A percentile compares a stretch with the other conserved stretches of the same genome.
Conservation (phyloP, 2,329 filamentous ascomycete genomes). For the Cercospora sojina region DNA sequence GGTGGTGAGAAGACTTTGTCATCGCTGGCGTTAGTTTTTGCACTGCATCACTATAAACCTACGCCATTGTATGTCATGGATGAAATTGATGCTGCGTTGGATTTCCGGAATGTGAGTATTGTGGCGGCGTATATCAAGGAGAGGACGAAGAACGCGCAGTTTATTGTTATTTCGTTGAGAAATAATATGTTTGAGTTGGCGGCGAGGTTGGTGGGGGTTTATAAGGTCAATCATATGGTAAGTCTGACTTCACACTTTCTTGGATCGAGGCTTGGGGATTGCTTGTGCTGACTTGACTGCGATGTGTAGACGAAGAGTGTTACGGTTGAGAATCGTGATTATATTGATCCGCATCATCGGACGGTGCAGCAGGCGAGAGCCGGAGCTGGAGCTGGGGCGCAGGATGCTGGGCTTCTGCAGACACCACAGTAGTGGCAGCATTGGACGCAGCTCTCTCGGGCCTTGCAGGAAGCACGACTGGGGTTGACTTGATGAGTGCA, state of each 20-base stretch:
- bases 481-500: background rate
- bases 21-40: conserved; percentile 93
- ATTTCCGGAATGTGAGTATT: conserved; percentile 97
- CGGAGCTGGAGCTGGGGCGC: background rate
- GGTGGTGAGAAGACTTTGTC: conserved; percentile 97
- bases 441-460: background rate
- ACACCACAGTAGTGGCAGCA: conserved; percentile 1
- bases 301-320: conserved; percentile 51
- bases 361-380: conserved; percentile 8
- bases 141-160: conserved; percentile 97
- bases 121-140: conserved; percentile 99
- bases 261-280: background rate
- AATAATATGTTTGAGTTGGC: conserved; percentile 99
- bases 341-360: conserved; percentile 36
- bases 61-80: conserved; percentile 99
- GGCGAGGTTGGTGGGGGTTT: conserved; percentile 90
- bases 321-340: conserved; percentile 54
- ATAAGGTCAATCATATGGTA: conserved; percentile 98
- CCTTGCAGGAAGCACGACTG: background rate
- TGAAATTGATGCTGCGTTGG: conserved; percentile 95
- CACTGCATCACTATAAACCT: conserved; percentile 95
- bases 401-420: background rate
- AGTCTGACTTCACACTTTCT: conserved; percentile 27
- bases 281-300: background rate
- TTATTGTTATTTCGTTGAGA: conserved; percentile 94